A percentile compares a stretch with the other conserved stretches of the same genome.
These are phyloP conservation scores for Gymnopilus dilepis DNA, from an alignment of 768 basidiomycete species.

Conservation along the genomic window DNA sequence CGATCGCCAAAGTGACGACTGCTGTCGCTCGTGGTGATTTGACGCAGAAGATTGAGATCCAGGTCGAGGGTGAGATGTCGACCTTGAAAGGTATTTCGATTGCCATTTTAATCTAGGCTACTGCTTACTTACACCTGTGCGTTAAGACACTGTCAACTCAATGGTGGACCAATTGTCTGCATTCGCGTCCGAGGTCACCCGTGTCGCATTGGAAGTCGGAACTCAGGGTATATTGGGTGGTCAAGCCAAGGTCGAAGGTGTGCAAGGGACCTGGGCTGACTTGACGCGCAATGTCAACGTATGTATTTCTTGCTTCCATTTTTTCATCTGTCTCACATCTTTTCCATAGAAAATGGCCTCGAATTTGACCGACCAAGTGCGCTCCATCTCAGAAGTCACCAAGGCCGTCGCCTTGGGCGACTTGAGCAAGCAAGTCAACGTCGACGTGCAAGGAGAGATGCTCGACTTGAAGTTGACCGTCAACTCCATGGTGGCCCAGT, in stretches of 20 bases:
- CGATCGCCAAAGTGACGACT: constrained; percentile 84
- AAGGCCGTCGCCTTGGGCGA: constrained; percentile 89
- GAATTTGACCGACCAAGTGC: constrained; percentile 85
- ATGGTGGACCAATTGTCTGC: constrained; percentile 93
- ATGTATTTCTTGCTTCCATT: constrained; percentile 30
- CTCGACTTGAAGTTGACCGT: constrained; percentile 86
- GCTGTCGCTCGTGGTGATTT: constrained; percentile 91
- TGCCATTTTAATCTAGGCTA: constrained; percentile 4
- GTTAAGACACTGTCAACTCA: constrained; percentile 86
- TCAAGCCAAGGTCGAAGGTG: constrained; percentile 88
- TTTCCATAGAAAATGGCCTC: constrained; percentile 78
- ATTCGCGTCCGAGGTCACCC: constrained; percentile 83
- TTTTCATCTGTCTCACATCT: not conserved
- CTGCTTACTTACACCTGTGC: not conserved
- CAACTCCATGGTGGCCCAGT: constrained; percentile 85
- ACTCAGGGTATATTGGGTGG: constrained; percentile 91
- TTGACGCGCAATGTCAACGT: constrained; percentile 92
- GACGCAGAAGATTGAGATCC: constrained; percentile 92
- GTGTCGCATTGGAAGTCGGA: constrained; percentile 88
- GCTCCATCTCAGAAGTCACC: constrained; percentile 91
- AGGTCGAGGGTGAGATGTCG: constrained; percentile 85
- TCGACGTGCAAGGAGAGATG: constrained; percentile 96
- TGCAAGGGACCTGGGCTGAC: constrained; percentile 93
- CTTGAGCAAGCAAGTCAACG: constrained; percentile 81
- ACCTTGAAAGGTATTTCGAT: constrained; percentile 62